Evolutionary conservation across 176 grass and related monocot genomes (phyloP), one percentile per base, ranked within the genome.

Genomic region (Oryza meyeriana): DNA sequence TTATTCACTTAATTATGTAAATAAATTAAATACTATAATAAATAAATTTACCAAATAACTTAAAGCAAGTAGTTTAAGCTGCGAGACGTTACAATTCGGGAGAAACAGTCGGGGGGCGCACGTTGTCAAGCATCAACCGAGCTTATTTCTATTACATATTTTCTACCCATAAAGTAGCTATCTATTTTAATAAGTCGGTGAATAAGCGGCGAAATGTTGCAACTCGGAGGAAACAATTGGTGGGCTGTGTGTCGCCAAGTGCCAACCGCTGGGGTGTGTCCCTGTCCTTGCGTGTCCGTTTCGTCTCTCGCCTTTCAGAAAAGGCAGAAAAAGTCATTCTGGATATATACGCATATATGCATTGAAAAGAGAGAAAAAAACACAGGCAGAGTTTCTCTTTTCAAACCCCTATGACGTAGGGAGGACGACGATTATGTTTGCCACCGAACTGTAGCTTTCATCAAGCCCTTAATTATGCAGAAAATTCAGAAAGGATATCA

Each of bases 331-430:
- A 82, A 64, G 69, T 6, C 18, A 6, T 45, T 42, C n/a, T 82
- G 58, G 38, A 82, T 74, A 74, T 47, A 83, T 48, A 34, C 58
- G 13, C 27, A 7, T 22, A 22, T 55, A 55, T 5, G 20, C 11
- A 48, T 42, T 42, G 40, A 12, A 12, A 12, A 12, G 11, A 42
- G 10, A 52, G 18, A 72, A 29, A 52, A 12, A 17, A 17, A 17
- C 0, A 20, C 2, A 61, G 69, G 52, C 27, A 64, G 55, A 16
- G 27, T 39, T 10, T 17, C 30, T 4, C 40, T 72, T 72, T 72
- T 76, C 50, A 55, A 79, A 85, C 64, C 61, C 75, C 57, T 72
- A 55, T 40, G 75, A 50, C 74, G 28, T 78, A 74, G 73, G 72
- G 64, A 30, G 17, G 47, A 2, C 16, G 33, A 67, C 28, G 41